Evolutionary conservation across 176 grass and related monocot genomes (phyloP).

Genomic region (Cocos nucifera): DNA sequence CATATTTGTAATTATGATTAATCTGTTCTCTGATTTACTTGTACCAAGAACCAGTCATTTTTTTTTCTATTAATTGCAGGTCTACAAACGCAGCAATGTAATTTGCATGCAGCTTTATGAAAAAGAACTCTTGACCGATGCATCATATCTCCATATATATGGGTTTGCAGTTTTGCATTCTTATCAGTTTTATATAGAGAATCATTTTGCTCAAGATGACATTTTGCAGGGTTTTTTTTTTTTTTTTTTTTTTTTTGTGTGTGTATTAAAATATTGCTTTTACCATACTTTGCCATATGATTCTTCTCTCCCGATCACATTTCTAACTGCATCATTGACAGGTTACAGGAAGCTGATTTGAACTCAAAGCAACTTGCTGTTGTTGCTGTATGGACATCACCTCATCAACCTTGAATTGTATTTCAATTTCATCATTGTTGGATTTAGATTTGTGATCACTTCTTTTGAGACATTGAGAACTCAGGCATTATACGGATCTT

Average conservation of each 20-base stretch:
- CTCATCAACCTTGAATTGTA: neutral
- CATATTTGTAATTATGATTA: too few relatives aligned
- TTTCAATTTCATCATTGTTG: too few relatives aligned
- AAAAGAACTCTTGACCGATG: slow-evolving; percentile 85
- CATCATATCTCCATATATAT: slow-evolving; percentile 77
- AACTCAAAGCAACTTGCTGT: slow-evolving; percentile 65
- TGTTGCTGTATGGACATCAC: slow-evolving; percentile 57
- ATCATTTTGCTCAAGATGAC: too few relatives aligned
- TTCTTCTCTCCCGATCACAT: slow-evolving; percentile 7
- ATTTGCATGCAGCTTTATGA: slow-evolving; percentile 89
- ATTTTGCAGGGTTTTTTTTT: too few relatives aligned
- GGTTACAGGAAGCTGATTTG: slow-evolving; percentile 75
- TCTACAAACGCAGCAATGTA: slow-evolving; percentile 71
- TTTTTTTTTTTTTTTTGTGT: too few relatives aligned
- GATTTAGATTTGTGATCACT: too few relatives aligned
- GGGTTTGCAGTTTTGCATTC: slow-evolving; percentile 38
- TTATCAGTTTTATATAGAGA: too few relatives aligned
- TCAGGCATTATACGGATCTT: too few relatives aligned
- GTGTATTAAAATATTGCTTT: too few relatives aligned
- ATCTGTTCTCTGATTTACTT: too few relatives aligned
- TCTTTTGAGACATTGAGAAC: too few relatives aligned
- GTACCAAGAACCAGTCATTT: too few relatives aligned
- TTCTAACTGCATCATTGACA: slow-evolving; percentile 23
- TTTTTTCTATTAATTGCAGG: slow-evolving; percentile 31
- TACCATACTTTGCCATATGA: neutral